These are phyloP conservation scores for Maudiozyma pseudohumilis DNA, from an alignment of 805 yeast species.

Conservation along the genomic window DNA sequence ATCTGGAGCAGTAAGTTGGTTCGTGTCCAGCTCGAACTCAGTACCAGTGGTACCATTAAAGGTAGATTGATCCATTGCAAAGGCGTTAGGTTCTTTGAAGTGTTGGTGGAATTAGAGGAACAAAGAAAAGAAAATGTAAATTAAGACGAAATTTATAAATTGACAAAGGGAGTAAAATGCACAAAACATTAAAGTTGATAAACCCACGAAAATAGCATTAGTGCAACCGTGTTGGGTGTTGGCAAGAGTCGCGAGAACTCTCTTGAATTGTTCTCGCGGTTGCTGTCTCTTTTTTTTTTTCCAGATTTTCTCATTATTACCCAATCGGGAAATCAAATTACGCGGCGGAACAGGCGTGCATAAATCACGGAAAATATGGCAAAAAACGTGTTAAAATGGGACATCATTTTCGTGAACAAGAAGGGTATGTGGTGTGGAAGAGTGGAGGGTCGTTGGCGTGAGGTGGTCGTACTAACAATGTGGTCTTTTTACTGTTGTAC, in stretches of 20 bases:
- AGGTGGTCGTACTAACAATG: no score
- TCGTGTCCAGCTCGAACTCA: slow-evolving; percentile 7
- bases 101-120: neutral
- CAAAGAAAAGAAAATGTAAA: neutral
- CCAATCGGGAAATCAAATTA: slow-evolving; percentile 1
- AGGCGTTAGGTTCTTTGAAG: neutral
- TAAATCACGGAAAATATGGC: no score
- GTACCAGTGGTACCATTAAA: slow-evolving; percentile 1
- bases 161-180: neutral
- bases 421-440: no score
- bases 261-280: neutral
- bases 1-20: slow-evolving; percentile 27
- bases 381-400: no score
- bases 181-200: neutral
- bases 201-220: neutral
- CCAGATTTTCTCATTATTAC: neutral
- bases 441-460: no score
- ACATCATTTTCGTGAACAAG: no score
- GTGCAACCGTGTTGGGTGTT: neutral
- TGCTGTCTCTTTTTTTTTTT: neutral
- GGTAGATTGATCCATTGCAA: slow-evolving; percentile 6
- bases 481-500: no score
- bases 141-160: neutral
- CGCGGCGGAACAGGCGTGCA: no score
- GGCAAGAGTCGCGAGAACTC: neutral